A percentile compares a stretch with the other conserved stretches of the same genome.
These are phyloP conservation scores for Phytopythium cucurbitacearum DNA, from an alignment of 352 stramenopile species.

Conservation along the genomic window DNA sequence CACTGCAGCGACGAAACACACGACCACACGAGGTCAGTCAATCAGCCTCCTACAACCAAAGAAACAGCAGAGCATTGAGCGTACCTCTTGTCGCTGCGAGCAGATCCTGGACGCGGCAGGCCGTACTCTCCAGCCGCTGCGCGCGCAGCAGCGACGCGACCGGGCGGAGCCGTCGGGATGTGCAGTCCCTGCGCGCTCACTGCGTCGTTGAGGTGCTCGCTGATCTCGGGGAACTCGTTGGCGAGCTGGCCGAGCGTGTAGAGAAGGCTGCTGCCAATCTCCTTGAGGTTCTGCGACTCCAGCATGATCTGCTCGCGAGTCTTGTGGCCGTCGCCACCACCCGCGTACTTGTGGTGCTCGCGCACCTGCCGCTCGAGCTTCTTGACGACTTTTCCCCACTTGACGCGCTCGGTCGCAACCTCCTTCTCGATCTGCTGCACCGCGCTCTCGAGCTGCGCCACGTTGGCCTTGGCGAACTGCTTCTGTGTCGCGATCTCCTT, in stretches of 20 bases:
- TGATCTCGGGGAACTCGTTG: conserved; percentile 93
- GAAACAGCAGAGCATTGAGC: neutral
- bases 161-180: conserved; percentile 69
- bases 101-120: conserved; percentile 51
- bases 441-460: conserved; percentile 51
- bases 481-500: conserved; percentile 65
- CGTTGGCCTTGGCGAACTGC: conserved; percentile 63
- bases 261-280: conserved; percentile 84
- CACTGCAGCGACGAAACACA: conserved; percentile 16
- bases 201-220: conserved; percentile 63
- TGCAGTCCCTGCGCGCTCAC: conserved; percentile 76
- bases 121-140: conserved; percentile 16
- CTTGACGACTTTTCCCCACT: conserved; percentile 69
- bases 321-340: conserved; percentile 13
- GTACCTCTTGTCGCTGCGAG: conserved; percentile 69
- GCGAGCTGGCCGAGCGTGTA: conserved; percentile 91
- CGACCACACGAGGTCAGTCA: conserved; percentile 5
- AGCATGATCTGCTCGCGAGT: conserved; percentile 85
- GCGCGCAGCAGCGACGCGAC: conserved; percentile 48
- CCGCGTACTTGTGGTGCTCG: conserved; percentile 44
- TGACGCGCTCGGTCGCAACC: conserved; percentile 54
- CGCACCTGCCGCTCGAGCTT: conserved; percentile 62
- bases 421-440: conserved; percentile 69
- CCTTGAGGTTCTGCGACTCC: conserved; percentile 62
- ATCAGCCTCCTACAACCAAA: neutral